Evolutionary conservation across 2,329 filamentous ascomycete species (phyloP), one percentile per base, ranked within the genome.

Genomic region (Coniochaeta sp.): DNA sequence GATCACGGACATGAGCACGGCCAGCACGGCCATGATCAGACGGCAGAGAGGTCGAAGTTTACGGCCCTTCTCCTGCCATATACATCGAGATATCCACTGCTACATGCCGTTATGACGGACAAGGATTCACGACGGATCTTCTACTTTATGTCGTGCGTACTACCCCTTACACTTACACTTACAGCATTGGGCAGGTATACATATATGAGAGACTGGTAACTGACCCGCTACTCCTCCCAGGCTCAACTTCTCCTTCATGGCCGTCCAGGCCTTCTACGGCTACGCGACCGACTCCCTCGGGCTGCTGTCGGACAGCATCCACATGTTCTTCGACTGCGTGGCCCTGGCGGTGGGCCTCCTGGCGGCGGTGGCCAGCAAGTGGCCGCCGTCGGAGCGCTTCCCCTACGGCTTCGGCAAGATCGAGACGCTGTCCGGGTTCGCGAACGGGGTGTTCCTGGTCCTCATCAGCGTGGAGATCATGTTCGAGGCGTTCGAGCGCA

Each of bases 281-380:
- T 96, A 95, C 68, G 77, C 95, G 12, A 98, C 92, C 3, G 93
- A 96, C 66, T 99, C 95, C 0, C 79, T 99, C 6, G 95, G 95
- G 2, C 81, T 99, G n/a, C 84, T 99, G 19, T 96, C 92, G 66
- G 95, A 99, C 74, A 98, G 93, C 69, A 95, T 99, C 64, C 95
- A 99, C 76, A 99, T 99, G 95, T 93, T 99, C 69, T 98, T 99
- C 68, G 95, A 99, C 74, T 99, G 95, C 67, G 87, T 97, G 38
- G 95, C 93, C 22, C 82, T 99, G 31, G 85, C 90, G 1, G 92
- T 99, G 38, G 95, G 95, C 12, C 80, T 99, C 11, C 89, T 93
- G 67, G 95, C 95, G 31, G 89, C 93, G 1, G 92, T 99, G 6
- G 91, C 96, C 79, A 95, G 91, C 75, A 98, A 98, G 74, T 97